These are phyloP conservation scores for Erythrophleum fordii DNA, from an alignment of 306 rosid genomes.

Conservation along the genomic window DNA sequence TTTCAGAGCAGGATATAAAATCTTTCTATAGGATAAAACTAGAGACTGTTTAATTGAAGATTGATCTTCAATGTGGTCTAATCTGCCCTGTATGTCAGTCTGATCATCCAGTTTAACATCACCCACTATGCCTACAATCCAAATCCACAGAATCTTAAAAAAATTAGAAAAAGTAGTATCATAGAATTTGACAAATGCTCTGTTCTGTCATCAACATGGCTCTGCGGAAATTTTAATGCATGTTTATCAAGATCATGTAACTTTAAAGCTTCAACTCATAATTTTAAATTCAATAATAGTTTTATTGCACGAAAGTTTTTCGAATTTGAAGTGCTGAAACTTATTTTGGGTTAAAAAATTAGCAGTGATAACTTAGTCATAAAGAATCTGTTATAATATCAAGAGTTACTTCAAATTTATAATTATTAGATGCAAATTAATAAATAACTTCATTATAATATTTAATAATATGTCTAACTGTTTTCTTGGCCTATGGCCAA, in stretches of 20 bases:
- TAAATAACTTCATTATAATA: too few species aligned
- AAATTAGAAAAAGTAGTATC: not conserved
- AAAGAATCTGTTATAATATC: too few species aligned
- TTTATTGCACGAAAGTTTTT: too few species aligned
- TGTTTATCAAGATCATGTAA: not conserved
- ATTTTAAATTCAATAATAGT: too few species aligned
- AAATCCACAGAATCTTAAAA: not conserved
- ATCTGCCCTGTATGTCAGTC: slow-evolving; percentile 46
- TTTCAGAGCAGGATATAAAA: slow-evolving; percentile 68
- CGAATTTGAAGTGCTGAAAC: too few species aligned
- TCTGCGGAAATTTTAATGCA: not conserved
- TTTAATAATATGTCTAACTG: too few species aligned
- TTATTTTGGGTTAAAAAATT: too few species aligned
- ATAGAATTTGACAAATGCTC: not conserved
- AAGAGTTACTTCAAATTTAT: too few species aligned
- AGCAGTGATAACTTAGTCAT: too few species aligned
- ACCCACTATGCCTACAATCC: slow-evolving; percentile 73
- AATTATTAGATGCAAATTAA: not conserved
- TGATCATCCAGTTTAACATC: slow-evolving; percentile 70
- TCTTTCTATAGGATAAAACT: slow-evolving; percentile 70
- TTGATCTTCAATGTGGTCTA: slow-evolving; percentile 67
- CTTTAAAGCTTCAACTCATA: not conserved
- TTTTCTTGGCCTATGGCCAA: too few species aligned
- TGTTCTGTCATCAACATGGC: not conserved
- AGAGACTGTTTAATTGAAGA: slow-evolving; percentile 69